phyloP scores from a whole-genome alignment of 495 filamentous ascomycete species.

The Penicillium simplicissimum region DNA sequence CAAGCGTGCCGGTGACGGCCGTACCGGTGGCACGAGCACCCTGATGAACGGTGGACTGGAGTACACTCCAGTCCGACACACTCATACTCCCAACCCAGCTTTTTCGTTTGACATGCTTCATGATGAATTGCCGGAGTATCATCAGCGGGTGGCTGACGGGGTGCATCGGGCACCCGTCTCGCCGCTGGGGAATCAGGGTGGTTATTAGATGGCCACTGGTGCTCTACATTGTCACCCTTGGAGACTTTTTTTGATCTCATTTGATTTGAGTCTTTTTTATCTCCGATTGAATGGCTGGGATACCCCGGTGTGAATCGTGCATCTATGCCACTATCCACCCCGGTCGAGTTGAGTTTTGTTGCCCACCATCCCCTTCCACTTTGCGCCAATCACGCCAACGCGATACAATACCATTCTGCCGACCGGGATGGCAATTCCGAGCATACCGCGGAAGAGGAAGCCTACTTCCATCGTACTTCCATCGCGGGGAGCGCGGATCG shows the following conservation, averaged over 20 bases:
- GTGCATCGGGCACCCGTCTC: conserved; percentile 28
- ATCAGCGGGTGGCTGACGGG: conserved; percentile 21
- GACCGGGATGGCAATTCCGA: background rate
- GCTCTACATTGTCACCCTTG: background rate
- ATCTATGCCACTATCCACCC: background rate
- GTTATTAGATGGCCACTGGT: conserved; percentile 13
- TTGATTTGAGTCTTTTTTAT: background rate
- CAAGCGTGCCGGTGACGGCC: conserved; percentile 20
- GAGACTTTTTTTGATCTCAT: background rate
- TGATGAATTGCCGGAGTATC: conserved; percentile 27
- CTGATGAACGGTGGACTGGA: conserved; percentile 43
- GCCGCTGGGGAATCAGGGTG: conserved; percentile 31
- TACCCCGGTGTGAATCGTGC: background rate
- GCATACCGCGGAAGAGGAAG: background rate
- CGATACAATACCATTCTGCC: background rate
- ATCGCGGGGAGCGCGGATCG: conserved; percentile 4
- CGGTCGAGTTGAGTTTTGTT: background rate
- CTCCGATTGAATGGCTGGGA: background rate
- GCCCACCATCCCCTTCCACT: background rate
- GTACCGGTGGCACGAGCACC: conserved; percentile 20
- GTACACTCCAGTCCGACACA: conserved; percentile 36
- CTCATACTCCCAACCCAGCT: conserved; percentile 15
- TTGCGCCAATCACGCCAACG: background rate
- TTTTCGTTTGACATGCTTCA: conserved; percentile 18
- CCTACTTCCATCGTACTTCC: background rate